Evolutionary conservation across 2,329 filamentous ascomycete species (phyloP).

Genomic region (Sodiomyces alkalinus): DNA sequence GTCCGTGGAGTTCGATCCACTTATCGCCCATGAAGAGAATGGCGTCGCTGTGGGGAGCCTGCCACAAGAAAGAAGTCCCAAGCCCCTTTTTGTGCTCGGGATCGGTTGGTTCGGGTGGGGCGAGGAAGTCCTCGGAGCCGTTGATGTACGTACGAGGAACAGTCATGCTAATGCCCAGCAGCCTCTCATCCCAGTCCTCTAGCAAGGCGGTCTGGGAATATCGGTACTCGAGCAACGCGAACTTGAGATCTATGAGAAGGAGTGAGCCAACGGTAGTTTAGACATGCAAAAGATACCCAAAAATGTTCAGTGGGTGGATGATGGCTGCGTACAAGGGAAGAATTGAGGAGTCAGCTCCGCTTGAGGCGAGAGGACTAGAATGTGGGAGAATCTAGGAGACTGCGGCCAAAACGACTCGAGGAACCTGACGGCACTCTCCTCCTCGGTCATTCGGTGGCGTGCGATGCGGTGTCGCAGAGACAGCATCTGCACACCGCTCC

Average conservation of each 20-base stretch:
- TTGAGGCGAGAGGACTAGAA: constrained; percentile 74
- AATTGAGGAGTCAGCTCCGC: constrained; percentile 67
- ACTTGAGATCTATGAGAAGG: constrained; percentile 49
- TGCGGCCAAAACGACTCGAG: constrained; percentile 80
- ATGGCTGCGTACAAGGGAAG: constrained; percentile 49
- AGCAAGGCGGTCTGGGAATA: constrained; percentile 41
- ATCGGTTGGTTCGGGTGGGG: constrained; percentile 27
- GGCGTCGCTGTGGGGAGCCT: constrained; percentile 70
- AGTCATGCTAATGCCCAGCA: constrained; percentile 71
- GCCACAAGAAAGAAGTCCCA: constrained; percentile 60
- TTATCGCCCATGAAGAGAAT: constrained; percentile 70
- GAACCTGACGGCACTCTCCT: constrained; percentile 60
- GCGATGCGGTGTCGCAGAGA: constrained; percentile 63
- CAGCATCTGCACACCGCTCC: constrained; percentile 29
- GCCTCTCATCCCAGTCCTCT: constrained; percentile 30
- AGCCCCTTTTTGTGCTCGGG: constrained; percentile 11
- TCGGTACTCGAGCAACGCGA: constrained; percentile 58
- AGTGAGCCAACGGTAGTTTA: neutral
- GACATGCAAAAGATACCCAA: neutral
- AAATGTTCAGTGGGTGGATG: too few relatives aligned
- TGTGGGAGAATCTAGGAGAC: constrained; percentile 48
- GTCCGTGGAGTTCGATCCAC: constrained; percentile 76
- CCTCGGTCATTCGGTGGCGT: constrained; percentile 40
- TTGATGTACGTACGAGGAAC: constrained; percentile 51
- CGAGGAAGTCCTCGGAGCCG: constrained; percentile 37